Evolutionary conservation across 805 yeast species (phyloP), one percentile per base, ranked within the genome.

Genomic region (Saccharomycopsis babjevae): DNA sequence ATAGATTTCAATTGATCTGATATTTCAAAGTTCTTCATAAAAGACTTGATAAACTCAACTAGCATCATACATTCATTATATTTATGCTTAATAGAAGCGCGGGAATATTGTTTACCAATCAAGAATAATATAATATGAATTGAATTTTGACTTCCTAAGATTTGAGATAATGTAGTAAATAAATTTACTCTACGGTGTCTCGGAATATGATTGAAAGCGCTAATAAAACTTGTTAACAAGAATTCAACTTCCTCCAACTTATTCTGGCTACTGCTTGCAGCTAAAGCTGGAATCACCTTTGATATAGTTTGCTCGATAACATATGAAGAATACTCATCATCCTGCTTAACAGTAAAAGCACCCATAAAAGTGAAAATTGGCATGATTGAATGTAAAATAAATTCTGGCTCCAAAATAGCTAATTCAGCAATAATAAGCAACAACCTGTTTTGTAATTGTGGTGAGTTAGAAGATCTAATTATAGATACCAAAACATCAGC

Each of bases 321-420:
- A 66, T 88, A 88, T 38, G 87, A 87, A 0, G 97, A 90, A 69
- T 89, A 93, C 70, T 90, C 97, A 72, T 94, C 98, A 72, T 94
- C 99, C 74, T 94, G 97, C 68, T 97, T 86, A 58, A 94, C 83
- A 15, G 97, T 92, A 69, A 91, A 96, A 13, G 98, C 96, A 62
- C 99, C 99, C 98, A 94, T 94, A 68, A 94, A 94, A 0, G 99
- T 94, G 77, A 94, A 94, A 58, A 94, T 93, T n/a, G 99, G 99
- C 99, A 94, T 94, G 8, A 94, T 97, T 1, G 97, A 88, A 74
- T 94, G 98, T 59, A 94, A 76, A 34, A 94, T 91, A 36, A 88
- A 83, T 69, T 93, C 97, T 8, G 98, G 97, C 13, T 93, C 88
- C 60, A 94, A 74, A 0, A 90, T 78, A 0, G 98, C 98, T 66